phyloP scores from a whole-genome alignment of 805 yeast genomes.

The Monosporozyma aquatica region DNA sequence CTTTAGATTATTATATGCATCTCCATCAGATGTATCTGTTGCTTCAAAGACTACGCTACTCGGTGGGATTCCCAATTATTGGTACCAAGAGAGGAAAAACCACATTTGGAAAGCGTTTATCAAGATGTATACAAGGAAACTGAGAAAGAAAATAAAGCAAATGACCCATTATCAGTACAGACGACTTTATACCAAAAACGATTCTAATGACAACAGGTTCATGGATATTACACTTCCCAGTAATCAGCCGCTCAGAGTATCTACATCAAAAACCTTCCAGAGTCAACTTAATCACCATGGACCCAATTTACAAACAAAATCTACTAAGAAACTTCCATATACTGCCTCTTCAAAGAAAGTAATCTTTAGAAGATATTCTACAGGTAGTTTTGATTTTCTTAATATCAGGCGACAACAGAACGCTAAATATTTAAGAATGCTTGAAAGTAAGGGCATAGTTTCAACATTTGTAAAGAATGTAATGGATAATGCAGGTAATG shows the following conservation, averaged over 20 bases:
- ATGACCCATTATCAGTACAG: slow-evolving; percentile 9
- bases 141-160: slow-evolving; percentile 6
- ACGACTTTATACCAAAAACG: slow-evolving; percentile 5
- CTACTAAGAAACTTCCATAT: too few species aligned
- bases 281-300: too few species aligned
- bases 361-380: neutral
- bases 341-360: neutral
- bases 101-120: slow-evolving; percentile 7
- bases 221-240: too few species aligned
- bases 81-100: slow-evolving; percentile 32
- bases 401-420: neutral
- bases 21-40: slow-evolving; percentile 39
- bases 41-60: slow-evolving; percentile 41
- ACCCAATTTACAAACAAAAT: too few species aligned
- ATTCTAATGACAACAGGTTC: too few species aligned
- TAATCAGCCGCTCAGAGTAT: too few species aligned
- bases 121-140: slow-evolving; percentile 3
- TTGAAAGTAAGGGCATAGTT: neutral
- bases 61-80: slow-evolving; percentile 51
- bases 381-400: neutral
- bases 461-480: neutral
- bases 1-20: slow-evolving; percentile 46
- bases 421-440: neutral
- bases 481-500: too few species aligned
- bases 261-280: too few species aligned